Evolutionary conservation across 2,329 filamentous ascomycete species (phyloP), one percentile per base, ranked within the genome.

Genomic region (Herpotrichia juniperi): DNA sequence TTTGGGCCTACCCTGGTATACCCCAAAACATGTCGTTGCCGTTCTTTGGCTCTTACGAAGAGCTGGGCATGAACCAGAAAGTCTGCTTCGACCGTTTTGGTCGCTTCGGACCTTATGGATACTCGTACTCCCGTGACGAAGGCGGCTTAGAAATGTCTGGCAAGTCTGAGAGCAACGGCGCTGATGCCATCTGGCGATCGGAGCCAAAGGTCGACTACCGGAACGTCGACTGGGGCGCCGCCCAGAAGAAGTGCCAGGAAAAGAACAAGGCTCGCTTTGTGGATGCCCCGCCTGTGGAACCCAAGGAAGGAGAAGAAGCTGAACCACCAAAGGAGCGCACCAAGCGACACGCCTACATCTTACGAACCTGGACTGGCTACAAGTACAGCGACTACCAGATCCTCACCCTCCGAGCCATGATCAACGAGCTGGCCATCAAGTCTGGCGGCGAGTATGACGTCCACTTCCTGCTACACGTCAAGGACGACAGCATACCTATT

Each of bases 371-470:
- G 89, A 89, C 92, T 53, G 89, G 89, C 56, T 94, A 89, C 66
- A 74, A 84, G 39, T 97, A 91, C 82, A 85, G 82, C 14, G 84
- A 89, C 48, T 88, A 96, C 62, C 89, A 94, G 68, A 84, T 93
- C 39, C 84, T 92, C 66, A 89, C 91, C 61, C 74, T 97, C 30
- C 87, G 93, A 25, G 88, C 92, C 26, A 84, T 96, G 74, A 91
- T 97, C 66, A 84, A 87, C 19, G 93, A 97, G 71, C 79, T 96
- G 10, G 84, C 87, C 1, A 78, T 96, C 50, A 87, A 89, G 46
- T 93, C 91, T 4, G 91, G 91, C 21, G 91, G 89, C 28, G 89
- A 93, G 62, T 96, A 96, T 71, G 89, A 94, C 60, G 84, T 96
- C 3, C 90, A 96, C 67, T 82, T 96, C 17, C 82, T 96, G 2